Evolutionary conservation across 306 rosid genomes (phyloP), one percentile per base, ranked within the genome.

Genomic region (Citrullus mucosospermus): DNA sequence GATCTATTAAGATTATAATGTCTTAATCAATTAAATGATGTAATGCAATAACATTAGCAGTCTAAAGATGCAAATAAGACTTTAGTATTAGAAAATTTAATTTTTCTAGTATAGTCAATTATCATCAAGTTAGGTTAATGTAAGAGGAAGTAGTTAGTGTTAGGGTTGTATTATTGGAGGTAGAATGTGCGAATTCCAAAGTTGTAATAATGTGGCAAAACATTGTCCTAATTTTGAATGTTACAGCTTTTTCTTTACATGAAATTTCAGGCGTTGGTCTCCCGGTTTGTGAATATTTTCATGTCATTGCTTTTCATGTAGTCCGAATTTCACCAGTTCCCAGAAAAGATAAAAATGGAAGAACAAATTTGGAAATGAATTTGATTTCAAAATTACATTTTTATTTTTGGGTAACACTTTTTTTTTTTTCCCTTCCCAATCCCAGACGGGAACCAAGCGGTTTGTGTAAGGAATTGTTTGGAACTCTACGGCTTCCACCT

Each of bases 391-490:
- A 20, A 69, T 69, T n/a, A 18, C 16, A 43, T 8, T 17, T 69
- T 69, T 69, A 4, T 69, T 43, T 68, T 9, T 39, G 50, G 50
- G 46, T 17, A 41, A 44, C 1, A 2, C 0, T 9, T 44, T 5
- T 1, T 67, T 41, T 11, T 44, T 18, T 75, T 41, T 25, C 14
- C 18, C 9, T 46, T 7, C 50, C 50, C 34, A 6, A 28, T 54
- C 18, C 25, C 39, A 36, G 9, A 28, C 30, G 71, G 53, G 88
- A 84, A 83, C 85, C 81, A 83, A 83, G 83, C 96, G 90, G 93
- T 67, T 86, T 68, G 77, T 58, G 51, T 44, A 83, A 87, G 87
- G 25, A 87, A 87, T 81, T 80, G 84, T 57, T 22, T 46, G 60
- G 58, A 77, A 58, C 14, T 60, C 66, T 38, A 83, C 78, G 63